Conservation (phyloP, 192 early-diverging fungal species). For the Ambispora gerdemannii region DNA sequence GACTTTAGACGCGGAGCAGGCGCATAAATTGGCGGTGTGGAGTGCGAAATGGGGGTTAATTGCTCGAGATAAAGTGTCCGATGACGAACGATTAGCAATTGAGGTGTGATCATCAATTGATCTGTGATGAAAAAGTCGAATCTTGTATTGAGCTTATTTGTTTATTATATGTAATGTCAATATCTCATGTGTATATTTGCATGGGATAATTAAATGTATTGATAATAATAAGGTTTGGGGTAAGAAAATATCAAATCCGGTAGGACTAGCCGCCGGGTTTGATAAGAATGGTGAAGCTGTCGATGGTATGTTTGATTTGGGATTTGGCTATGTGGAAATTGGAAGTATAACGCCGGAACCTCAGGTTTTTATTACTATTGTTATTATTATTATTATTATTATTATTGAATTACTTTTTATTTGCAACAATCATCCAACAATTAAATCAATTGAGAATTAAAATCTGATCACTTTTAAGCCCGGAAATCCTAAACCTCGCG, state of each 20-base stretch:
- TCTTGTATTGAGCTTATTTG: neutral
- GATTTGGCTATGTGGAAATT: conserved; percentile 89
- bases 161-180: neutral
- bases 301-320: conserved; percentile 76
- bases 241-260: conserved; percentile 69
- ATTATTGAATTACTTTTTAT: no score
- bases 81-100: conserved; percentile 50
- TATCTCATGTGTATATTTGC: neutral
- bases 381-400: no score
- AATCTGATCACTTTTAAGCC: conserved; percentile 33
- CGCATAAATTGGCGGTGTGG: conserved; percentile 67
- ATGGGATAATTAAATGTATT: neutral
- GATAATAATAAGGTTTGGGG: conserved; percentile 58
- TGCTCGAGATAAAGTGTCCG: conserved; percentile 58
- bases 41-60: conserved; percentile 56
- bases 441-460: neutral
- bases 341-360: conserved; percentile 83
- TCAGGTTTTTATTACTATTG: conserved; percentile 62
- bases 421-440: neutral
- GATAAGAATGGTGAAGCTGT: conserved; percentile 91
- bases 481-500: conserved; percentile 80
- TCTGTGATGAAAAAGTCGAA: neutral
- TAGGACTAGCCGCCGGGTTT: conserved; percentile 87
- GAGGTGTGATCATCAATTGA: no score
- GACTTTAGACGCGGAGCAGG: conserved; percentile 67